These are phyloP conservation scores for Fraxinus baroniana DNA, from an alignment of 305 asterid species.

Conservation along the genomic window DNA sequence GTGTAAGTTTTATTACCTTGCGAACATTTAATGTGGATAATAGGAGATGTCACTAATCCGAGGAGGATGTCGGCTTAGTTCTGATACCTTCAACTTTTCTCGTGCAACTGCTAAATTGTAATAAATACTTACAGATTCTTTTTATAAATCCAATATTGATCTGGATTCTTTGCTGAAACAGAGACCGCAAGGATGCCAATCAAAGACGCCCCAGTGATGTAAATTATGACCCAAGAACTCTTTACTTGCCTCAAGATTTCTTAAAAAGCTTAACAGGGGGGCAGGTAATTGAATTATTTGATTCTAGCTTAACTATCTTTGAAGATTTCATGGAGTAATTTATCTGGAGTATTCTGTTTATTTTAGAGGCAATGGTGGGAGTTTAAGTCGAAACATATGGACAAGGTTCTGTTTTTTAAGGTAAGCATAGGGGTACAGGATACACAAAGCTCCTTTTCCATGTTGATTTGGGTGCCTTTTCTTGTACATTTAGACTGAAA, in stretches of 20 bases:
- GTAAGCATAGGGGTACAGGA: conserved; percentile 34
- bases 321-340: conserved; percentile 16
- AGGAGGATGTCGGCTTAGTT: not conserved
- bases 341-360: conserved; percentile 29
- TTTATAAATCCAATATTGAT: conserved; percentile 10
- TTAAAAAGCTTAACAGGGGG: conserved; percentile 74
- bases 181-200: conserved; percentile 77
- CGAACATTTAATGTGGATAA: not conserved
- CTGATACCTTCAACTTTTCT: not conserved
- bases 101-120: not conserved
- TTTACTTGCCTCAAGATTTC: conserved; percentile 73
- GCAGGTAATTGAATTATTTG: conserved; percentile 61
- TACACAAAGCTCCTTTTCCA: conserved; percentile 15
- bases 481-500: conserved; percentile 15
- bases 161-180: conserved; percentile 35
- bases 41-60: not conserved
- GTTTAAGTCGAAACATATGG: conserved; percentile 96
- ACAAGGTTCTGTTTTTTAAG: conserved; percentile 97
- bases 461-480: conserved; percentile 12
- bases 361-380: conserved; percentile 99
- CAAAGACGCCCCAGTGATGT: conserved; percentile 65
- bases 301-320: conserved; percentile 15
- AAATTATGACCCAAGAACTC: conserved; percentile 80
- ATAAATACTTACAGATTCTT: not conserved
- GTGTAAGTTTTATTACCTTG: conserved; percentile 47